These are phyloP conservation scores for Leccinum truebloodii DNA, from an alignment of 768 basidiomycete species.

Conservation along the genomic window DNA sequence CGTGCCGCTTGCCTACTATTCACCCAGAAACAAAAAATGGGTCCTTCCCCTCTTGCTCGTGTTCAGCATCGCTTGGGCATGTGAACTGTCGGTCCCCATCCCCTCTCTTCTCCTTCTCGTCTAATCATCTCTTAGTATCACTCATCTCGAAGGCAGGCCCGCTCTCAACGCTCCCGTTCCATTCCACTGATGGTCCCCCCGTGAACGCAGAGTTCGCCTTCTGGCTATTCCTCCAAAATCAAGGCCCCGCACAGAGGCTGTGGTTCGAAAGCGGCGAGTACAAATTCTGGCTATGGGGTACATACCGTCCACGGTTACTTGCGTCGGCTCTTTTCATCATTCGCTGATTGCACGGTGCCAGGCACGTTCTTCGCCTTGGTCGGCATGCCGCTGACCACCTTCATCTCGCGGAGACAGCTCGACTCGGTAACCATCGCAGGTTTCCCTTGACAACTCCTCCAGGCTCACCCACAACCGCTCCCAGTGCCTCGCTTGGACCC, in stretches of 20 bases:
- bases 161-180: too few species aligned
- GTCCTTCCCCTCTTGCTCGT: slow-evolving; percentile 71
- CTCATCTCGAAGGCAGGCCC: slow-evolving; percentile 72
- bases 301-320: slow-evolving; percentile 1
- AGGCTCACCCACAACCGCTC: slow-evolving; percentile 20
- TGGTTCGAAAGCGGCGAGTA: slow-evolving; percentile 87
- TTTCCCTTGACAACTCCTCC: slow-evolving; percentile 1
- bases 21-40: slow-evolving; percentile 45
- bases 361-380: slow-evolving; percentile 65
- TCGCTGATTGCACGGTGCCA: slow-evolving; percentile 29
- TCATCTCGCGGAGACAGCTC: slow-evolving; percentile 58
- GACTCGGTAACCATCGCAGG: slow-evolving; percentile 45
- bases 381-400: slow-evolving; percentile 71
- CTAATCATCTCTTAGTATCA: slow-evolving; percentile 47
- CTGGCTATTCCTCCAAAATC: slow-evolving; percentile 82
- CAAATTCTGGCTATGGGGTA: slow-evolving; percentile 68
- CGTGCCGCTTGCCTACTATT: slow-evolving; percentile 56
- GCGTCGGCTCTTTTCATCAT: background rate
- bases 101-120: slow-evolving; percentile 1
- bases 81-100: slow-evolving; percentile 60
- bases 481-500: slow-evolving; percentile 74
- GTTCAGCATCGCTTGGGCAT: slow-evolving; percentile 71
- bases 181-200: background rate
- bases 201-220: slow-evolving; percentile 63
- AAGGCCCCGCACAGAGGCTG: slow-evolving; percentile 64